Percentiles rank a stretch among this genome's conserved stretches.
Evolutionary conservation across 306 rosid genomes (phyloP).

Genomic region (Fragaria ananassa): DNA sequence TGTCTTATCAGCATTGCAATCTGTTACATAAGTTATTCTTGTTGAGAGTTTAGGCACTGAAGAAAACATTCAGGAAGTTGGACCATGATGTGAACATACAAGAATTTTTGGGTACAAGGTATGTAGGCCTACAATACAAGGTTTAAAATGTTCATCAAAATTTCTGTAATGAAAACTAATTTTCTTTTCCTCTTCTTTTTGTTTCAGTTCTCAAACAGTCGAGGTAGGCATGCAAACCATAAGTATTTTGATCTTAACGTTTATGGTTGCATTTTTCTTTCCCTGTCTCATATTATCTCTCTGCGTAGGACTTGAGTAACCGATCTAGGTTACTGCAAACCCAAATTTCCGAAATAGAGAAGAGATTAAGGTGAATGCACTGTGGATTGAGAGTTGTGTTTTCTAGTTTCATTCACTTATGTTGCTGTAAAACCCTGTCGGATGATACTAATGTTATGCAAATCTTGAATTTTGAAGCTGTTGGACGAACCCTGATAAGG

Average conservation of each 20-base stretch:
- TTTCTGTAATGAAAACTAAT: neutral
- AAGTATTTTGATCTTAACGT: neutral
- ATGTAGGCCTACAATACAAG: constrained; percentile 5
- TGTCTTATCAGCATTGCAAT: neutral
- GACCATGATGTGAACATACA: constrained; percentile 78
- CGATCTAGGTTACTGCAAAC: constrained; percentile 47
- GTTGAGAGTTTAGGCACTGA: constrained; percentile 60
- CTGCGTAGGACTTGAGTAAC: constrained; percentile 54
- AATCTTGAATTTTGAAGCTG: constrained; percentile 45
- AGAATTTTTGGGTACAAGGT: constrained; percentile 71
- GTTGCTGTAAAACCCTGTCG: neutral
- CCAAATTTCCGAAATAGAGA: constrained; percentile 54
- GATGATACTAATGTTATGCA: constrained; percentile 18
- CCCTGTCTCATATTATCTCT: neutral
- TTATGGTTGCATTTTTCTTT: neutral
- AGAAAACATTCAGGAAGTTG: constrained; percentile 77
- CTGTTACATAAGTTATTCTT: constrained; percentile 25
- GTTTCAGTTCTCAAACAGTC: constrained; percentile 66
- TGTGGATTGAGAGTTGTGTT: neutral
- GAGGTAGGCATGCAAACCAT: constrained; percentile 46
- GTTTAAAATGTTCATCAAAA: constrained; percentile 1
- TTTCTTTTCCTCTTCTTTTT: constrained; percentile 22
- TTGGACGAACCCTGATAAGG: constrained; percentile 60
- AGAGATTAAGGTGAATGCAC: constrained; percentile 62
- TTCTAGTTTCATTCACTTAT: neutral